Base-by-base conservation (phyloP, 768 basidiomycete genomes). In the Porphyrellus cyaneotinctus region DNA sequence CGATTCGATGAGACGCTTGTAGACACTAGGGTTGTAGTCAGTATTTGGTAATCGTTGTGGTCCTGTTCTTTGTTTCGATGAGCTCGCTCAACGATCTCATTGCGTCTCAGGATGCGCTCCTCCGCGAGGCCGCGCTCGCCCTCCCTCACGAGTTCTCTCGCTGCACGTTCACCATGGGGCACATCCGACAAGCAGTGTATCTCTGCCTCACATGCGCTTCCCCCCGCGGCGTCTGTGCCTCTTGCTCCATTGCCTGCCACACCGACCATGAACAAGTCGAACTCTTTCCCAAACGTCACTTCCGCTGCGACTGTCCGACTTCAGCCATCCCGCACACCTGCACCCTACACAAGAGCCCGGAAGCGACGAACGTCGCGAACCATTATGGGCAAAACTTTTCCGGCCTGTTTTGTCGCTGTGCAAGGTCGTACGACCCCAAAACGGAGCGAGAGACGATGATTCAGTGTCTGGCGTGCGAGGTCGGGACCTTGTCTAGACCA, bases 281-380 rank as follows among this genome's bases (percentile, higher is more conserved):
- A 67, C 76, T 93, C 53, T 92, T 93, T 70, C 89, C 90, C 1
- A 93, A 93, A 65, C 80, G 90, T 58, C 71, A 76, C 53, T 91
- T 92, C 63, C 82, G 85, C 31, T 93, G 91, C 63, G 91, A 93
- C 68, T 93, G 91, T 66, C 88, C 91, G 4, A 92, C 91, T 17
- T 52, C 70, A 13, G 74, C 79, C 6, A 69, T 91, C 20, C 60
- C 77, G 0, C 84, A 85, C 54, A 49, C 74, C 2, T 93, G 91
- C 67, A 78, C 80, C 20, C 70, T 92, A 23, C 85, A 88, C 67
- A 73, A 67, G 47, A 70, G 58, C 15, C 43, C 58, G 1, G 84
- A 87, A 67, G 75, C 74, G 10, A 75, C 70, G 51, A 92, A 91
- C 61, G 59, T 56, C 38, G 60, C 68, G 13, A 93, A 93, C 59